Percentiles rank a stretch among this genome's conserved stretches.
phyloP scores from a whole-genome alignment of 2,329 filamentous ascomycete genomes.

The Scedosporium minutisporum region DNA sequence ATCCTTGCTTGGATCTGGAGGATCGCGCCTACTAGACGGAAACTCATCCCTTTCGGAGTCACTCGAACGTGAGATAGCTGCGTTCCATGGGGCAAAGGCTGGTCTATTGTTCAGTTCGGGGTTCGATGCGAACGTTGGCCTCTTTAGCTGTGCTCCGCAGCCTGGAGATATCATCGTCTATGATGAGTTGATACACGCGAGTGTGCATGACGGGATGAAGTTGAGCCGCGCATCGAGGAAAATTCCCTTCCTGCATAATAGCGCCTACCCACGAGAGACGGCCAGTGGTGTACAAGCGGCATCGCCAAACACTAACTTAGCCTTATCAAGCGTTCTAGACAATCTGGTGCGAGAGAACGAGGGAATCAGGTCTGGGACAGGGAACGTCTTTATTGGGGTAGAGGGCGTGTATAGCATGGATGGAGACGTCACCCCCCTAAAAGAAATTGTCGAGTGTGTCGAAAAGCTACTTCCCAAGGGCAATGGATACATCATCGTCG shows the following conservation, averaged over 20 bases:
- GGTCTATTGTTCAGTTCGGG: constrained; percentile 49
- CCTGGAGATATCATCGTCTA: constrained; percentile 55
- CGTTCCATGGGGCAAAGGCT: constrained; percentile 34
- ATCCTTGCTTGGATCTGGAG: constrained; percentile 35
- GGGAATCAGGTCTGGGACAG: constrained; percentile 23
- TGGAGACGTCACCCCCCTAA: constrained; percentile 59
- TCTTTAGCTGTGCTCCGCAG: constrained; percentile 52
- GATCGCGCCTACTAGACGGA: constrained; percentile 44
- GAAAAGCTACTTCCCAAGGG: constrained; percentile 42
- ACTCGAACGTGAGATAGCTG: constrained; percentile 36
- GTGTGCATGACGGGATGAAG: constrained; percentile 68
- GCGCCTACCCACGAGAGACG: constrained; percentile 17
- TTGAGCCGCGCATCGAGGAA: constrained; percentile 43
- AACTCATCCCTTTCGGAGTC: constrained; percentile 34
- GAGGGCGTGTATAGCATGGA: constrained; percentile 79
- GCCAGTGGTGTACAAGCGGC: not conserved
- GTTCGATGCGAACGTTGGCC: constrained; percentile 56
- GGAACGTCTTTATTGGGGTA: constrained; percentile 57
- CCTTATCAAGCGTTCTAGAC: not conserved
- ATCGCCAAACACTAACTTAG: not conserved
- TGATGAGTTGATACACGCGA: constrained; percentile 70
- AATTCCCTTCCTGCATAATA: constrained; percentile 49
- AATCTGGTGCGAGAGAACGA: constrained; percentile 21
- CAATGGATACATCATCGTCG: constrained; percentile 55
- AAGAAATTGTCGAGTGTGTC: constrained; percentile 47